Evolutionary conservation across 768 basidiomycete species (phyloP).

Genomic region (Mrakia hoshinonis): DNA sequence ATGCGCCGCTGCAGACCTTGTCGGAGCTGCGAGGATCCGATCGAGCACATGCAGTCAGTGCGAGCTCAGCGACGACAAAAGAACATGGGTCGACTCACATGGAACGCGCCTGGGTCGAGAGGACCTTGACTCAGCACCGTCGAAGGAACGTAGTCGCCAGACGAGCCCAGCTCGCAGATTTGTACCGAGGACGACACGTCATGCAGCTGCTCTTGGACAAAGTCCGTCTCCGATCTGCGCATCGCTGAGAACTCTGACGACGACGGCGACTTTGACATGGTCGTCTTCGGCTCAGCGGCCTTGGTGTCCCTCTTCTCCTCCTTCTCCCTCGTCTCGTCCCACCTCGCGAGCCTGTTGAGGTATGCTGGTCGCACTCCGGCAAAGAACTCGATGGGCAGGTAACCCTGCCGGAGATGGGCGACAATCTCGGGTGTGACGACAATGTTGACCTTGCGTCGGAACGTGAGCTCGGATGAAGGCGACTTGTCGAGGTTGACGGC

Average conservation of each 20-base stretch:
- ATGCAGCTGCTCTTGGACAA: constrained; percentile 75
- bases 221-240: constrained; percentile 88
- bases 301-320: constrained; percentile 20
- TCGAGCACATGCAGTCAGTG: too few relatives aligned
- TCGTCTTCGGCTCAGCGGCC: neutral
- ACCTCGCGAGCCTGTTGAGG: constrained; percentile 76
- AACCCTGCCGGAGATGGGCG: constrained; percentile 61
- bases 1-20: constrained; percentile 88
- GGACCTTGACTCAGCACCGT: constrained; percentile 66
- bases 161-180: constrained; percentile 73
- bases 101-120: constrained; percentile 76
- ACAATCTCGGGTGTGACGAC: constrained; percentile 65
- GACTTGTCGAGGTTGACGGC: constrained; percentile 63
- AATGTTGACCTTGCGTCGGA: constrained; percentile 73
- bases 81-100: too few relatives aligned
- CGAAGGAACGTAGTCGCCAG: constrained; percentile 74
- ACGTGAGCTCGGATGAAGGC: constrained; percentile 68
- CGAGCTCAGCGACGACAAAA: too few relatives aligned
- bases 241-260: constrained; percentile 45
- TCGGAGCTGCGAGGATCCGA: too few relatives aligned
- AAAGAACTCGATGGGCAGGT: constrained; percentile 84
- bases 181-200: constrained; percentile 84
- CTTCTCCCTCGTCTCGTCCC: constrained; percentile 81
- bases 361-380: constrained; percentile 72
- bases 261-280: neutral